Evolutionary conservation across 2,329 filamentous ascomycete species (phyloP), one percentile per base, ranked within the genome.

Genomic region (Purpureocillium takamizusanense): DNA sequence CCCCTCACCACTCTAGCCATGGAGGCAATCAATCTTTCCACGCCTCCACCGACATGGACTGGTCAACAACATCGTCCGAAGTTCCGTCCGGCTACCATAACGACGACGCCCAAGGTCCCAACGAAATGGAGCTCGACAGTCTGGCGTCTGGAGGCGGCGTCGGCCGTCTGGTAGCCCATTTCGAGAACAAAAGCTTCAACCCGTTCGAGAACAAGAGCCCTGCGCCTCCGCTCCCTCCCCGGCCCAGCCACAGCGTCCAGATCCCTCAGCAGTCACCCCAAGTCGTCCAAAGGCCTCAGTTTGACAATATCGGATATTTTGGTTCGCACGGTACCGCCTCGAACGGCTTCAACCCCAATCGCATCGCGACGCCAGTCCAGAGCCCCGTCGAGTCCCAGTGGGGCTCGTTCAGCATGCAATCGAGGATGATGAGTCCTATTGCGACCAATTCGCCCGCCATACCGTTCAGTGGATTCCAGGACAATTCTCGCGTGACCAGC

Each of bases 91-190:
- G 46, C 38, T 58, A 53, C 44, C 49, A 53, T 25, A 49, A 56
- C 23, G 45, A 56, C 23, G 45, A 49, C 32, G 46, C 40, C 33
- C 40, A 48, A 23, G 39, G 29, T 28, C 29, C 31, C 30, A 34
- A 49, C 36, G 47, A 51, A 43, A 47, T 59, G 25, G 53, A 60
- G 39, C 44, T 59, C 16, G 47, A 51, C 28, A 44, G 47, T 16
- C 47, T 57, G 39, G 45, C 35, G 32, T 33, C 51, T 29, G 45
- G 42, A 25, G 44, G 47, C 14, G 41, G 45, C 16, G 61, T 65
- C 36, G 55, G 60, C 33, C 59, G 60, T 33, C 44, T 66, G 34
- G 57, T 65, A 40, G 59, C 62, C 35, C 62, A 63, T 36, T 66
- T 66, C 46, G 62, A 66, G 38, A 62, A 57, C 40, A 62, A 61